Evolutionary conservation across 2,329 filamentous ascomycete species (phyloP).

Genomic region (Diaporthe citri): DNA sequence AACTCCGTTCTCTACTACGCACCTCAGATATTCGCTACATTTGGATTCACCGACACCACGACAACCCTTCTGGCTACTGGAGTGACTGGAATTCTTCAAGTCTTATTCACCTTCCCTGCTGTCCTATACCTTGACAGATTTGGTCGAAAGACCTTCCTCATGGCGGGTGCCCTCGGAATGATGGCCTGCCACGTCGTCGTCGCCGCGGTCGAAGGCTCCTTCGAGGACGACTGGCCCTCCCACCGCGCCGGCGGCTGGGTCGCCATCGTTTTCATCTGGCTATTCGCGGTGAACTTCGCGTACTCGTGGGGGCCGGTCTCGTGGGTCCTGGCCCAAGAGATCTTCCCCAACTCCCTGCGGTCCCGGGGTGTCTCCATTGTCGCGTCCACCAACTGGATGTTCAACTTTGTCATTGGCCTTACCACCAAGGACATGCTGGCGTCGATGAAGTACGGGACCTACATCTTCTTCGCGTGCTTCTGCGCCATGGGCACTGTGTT

Average conservation of each 20-base stretch:
- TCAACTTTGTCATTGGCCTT: conserved; percentile 43
- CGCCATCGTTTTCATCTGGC: conserved; percentile 39
- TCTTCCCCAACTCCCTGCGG: conserved; percentile 45
- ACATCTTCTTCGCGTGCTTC: conserved; percentile 58
- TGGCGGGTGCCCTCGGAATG: conserved; percentile 40
- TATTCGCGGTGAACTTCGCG: conserved; percentile 49
- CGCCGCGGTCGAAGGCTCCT: conserved; percentile 39
- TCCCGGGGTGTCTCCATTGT: conserved; percentile 44
- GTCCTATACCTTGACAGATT: conserved; percentile 40
- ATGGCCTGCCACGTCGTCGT: conserved; percentile 40
- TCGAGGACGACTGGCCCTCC: conserved; percentile 31
- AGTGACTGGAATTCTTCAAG: conserved; percentile 40
- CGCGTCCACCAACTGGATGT: conserved; percentile 46
- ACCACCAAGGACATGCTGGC: conserved; percentile 42
- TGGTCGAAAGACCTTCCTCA: conserved; percentile 40
- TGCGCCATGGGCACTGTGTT: conserved; percentile 48
- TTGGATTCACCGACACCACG: conserved; percentile 40
- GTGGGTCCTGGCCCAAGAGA: conserved; percentile 45
- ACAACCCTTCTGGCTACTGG: conserved; percentile 39
- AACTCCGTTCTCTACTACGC: conserved; percentile 44
- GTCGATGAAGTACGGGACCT: conserved; percentile 45
- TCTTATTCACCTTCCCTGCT: conserved; percentile 39
- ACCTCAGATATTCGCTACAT: conserved; percentile 41
- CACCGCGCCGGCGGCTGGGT: conserved; percentile 38
- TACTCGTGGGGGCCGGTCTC: conserved; percentile 53